A percentile compares a stretch with the other conserved stretches of the same genome.
These are phyloP conservation scores for Naganishia randhawae DNA, from an alignment of 768 basidiomycete genomes.

Conservation along the genomic window DNA sequence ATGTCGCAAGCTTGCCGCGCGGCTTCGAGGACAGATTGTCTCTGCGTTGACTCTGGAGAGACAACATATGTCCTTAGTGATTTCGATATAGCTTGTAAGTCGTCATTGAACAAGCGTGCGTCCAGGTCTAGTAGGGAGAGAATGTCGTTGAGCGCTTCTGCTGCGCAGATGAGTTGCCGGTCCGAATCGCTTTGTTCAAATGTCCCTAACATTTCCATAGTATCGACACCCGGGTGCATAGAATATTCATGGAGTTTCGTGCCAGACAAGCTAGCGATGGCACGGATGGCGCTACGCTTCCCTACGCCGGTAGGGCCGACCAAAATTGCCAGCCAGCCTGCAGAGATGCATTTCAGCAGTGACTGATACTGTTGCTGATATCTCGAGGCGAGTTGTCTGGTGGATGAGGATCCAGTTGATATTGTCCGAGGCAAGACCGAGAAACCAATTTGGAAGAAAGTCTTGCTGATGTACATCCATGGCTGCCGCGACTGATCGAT, in stretches of 20 bases:
- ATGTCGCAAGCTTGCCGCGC: background rate
- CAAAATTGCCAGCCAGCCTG: conserved; percentile 84
- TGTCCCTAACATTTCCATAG: conserved; percentile 87
- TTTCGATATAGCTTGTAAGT: background rate
- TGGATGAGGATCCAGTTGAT: conserved; percentile 41
- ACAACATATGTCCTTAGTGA: background rate
- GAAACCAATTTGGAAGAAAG: conserved; percentile 64
- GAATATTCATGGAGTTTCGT: conserved; percentile 66
- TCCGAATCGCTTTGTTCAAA: conserved; percentile 82
- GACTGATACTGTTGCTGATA: conserved; percentile 70
- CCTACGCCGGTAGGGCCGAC: conserved; percentile 71
- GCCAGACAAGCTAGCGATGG: conserved; percentile 69
- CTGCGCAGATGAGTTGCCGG: conserved; percentile 13
- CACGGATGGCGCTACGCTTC: conserved; percentile 71
- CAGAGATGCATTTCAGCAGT: conserved; percentile 65
- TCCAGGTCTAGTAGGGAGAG: conserved; percentile 2
- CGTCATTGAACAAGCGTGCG: background rate
- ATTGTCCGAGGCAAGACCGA: conserved; percentile 53
- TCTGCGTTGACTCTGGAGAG: background rate
- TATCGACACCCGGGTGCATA: conserved; percentile 82
- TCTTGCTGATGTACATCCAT: conserved; percentile 40
- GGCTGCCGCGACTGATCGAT: conserved; percentile 56
- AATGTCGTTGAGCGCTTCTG: background rate
- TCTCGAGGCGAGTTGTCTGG: conserved; percentile 59
- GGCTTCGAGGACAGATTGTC: background rate